Base-by-base conservation (phyloP, 371 early-diverging fungal genomes). In the Circinella minor region DNA sequence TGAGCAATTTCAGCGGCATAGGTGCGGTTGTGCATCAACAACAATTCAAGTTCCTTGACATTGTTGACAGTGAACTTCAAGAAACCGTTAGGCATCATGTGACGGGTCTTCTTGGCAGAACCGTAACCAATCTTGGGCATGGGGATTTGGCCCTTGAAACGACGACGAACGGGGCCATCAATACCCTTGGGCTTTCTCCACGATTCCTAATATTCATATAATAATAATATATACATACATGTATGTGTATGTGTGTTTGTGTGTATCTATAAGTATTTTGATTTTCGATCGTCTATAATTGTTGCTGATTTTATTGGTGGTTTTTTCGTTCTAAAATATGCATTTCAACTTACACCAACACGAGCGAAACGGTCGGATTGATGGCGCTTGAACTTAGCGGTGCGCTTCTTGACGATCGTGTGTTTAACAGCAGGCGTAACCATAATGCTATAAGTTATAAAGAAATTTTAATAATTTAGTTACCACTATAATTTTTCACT, bases 171-270 rank as follows among this genome's bases (percentile, higher is more conserved):
- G 76, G 95, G 89, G 90, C 94, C 96, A 83, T 99, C 99, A 88
- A 99, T 99, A 97, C 99, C 99, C 90, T 94, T 96, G 86, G 99
- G 99, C 89, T 97, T 97, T 89, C 99, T 94, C 99, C 99, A 99
- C 73, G 97, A 94, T 77, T 90, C 90, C 93, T 95, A 27, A 27
- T 27, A 27, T 27, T 27, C 27, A 86, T 65, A 81, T 66, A 61
- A 27, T 51, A 4, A 51, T 51, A 51, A 13, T 11, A 43, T 43
- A 27, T 2, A 27, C 2, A 27, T 2, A 27, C 2, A 2, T 27
- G 27, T 27, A 27, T 27, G 2, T 2, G 2, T 27, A 2, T 27
- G 27, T 27, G 27, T 27, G 27, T 27, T 0, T 27, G 0, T 27
- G 27, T 27, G 27, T 27, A 27, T 27, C 27, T 27, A 27, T 27